Evolutionary conservation across 805 yeast genomes (phyloP).

Genomic region (Clavispora carvajalis): DNA sequence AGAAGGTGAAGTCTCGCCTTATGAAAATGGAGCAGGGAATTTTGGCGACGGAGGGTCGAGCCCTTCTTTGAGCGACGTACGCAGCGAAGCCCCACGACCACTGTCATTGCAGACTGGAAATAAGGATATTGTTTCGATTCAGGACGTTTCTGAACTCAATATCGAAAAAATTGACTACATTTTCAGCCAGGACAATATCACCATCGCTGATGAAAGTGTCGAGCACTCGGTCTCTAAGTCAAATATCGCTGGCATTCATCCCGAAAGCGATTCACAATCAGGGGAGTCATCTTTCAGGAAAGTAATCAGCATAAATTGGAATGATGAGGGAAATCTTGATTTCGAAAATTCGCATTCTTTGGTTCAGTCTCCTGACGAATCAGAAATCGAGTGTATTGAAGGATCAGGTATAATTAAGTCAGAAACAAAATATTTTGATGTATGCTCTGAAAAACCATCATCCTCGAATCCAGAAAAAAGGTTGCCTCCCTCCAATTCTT

Average conservation of each 20-base stretch:
- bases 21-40: neutral
- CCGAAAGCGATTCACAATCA: constrained; percentile 11
- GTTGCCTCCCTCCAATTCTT: constrained; percentile 3
- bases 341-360: constrained; percentile 19
- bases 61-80: neutral
- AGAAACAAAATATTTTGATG: constrained; percentile 21
- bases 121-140: constrained; percentile 24
- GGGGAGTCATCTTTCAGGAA: constrained; percentile 12
- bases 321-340: constrained; percentile 28
- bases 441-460: constrained; percentile 10
- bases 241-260: constrained; percentile 1
- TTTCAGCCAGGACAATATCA: constrained; percentile 22
- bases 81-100: neutral
- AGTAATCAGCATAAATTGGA: constrained; percentile 40
- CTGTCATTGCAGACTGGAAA: neutral
- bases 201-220: constrained; percentile 1
- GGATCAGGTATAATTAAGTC: constrained; percentile 6
- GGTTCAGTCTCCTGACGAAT: neutral
- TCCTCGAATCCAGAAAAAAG: neutral
- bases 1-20: constrained; percentile 3
- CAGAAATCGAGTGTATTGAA: neutral
- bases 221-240: neutral
- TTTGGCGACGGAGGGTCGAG: neutral
- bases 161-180: constrained; percentile 34
- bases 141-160: constrained; percentile 35